phyloP scores from a whole-genome alignment of 2,329 filamentous ascomycete genomes.

The Ophiosphaerella herpotricha region DNA sequence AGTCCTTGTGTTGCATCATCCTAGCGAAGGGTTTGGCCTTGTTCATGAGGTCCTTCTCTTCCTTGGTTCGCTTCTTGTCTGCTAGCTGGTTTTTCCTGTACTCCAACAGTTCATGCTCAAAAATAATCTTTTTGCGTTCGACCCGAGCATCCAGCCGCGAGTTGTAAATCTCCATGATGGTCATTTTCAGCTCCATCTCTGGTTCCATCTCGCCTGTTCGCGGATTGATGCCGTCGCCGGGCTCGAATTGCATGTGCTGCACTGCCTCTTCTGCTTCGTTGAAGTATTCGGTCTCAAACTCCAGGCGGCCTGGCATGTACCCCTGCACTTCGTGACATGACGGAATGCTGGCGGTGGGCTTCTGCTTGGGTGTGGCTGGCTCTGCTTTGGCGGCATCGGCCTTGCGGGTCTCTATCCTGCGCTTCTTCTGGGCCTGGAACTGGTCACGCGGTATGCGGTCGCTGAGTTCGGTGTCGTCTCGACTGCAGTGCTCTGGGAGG shows the following conservation, averaged over 20 bases:
- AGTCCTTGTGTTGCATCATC: constrained; percentile 95
- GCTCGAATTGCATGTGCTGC: constrained; percentile 97
- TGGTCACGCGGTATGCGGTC: constrained; percentile 85
- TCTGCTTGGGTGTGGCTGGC: constrained; percentile 86
- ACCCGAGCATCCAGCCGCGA: constrained; percentile 85
- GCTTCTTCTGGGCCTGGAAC: constrained; percentile 91
- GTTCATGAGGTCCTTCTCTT: constrained; percentile 87
- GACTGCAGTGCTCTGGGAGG: constrained; percentile 82
- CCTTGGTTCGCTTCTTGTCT: constrained; percentile 95
- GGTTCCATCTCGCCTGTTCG: constrained; percentile 85
- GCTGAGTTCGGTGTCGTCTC: constrained; percentile 76
- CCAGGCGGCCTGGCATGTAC: constrained; percentile 95
- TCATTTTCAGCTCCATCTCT: constrained; percentile 96
- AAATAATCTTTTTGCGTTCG: constrained; percentile 94
- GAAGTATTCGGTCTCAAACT: constrained; percentile 96
- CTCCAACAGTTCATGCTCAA: constrained; percentile 91
- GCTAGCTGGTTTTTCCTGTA: constrained; percentile 87
- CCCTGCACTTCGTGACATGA: constrained; percentile 97
- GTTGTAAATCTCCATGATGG: constrained; percentile 98
- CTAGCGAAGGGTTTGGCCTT: constrained; percentile 95
- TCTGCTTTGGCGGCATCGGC: constrained; percentile 84
- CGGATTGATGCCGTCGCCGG: constrained; percentile 88
- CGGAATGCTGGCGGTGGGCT: constrained; percentile 92
- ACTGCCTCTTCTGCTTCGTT: constrained; percentile 98
- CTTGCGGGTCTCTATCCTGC: constrained; percentile 88